Percentiles rank a stretch among this genome's conserved stretches.
Conservation (phyloP, 768 basidiomycete genomes). For the Hydnomerulius pinastri region DNA sequence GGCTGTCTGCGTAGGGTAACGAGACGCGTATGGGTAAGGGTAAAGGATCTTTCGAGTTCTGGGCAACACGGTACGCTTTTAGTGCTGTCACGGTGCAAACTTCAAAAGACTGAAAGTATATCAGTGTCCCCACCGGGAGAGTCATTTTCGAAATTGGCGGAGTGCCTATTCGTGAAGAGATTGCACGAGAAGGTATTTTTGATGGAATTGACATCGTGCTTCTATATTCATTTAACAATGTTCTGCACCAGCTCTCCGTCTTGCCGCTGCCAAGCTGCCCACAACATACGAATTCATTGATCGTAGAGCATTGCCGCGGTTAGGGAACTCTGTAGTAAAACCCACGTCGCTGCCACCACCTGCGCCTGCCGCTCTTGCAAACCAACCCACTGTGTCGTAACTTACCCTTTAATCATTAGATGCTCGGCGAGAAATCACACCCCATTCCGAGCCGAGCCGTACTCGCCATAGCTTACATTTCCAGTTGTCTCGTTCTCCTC, state of each 20-base stretch:
- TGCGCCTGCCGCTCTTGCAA: no score
- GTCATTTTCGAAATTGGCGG: constrained; percentile 96
- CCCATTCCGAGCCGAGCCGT: no score
- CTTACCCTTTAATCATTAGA: no score
- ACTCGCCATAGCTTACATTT: no score
- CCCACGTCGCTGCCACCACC: no score
- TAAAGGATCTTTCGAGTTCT: constrained; percentile 96
- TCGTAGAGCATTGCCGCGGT: constrained; percentile 63
- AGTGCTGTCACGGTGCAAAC: background rate
- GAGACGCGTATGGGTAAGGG: constrained; percentile 99
- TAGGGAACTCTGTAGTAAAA: constrained; percentile 65
- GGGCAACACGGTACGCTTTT: constrained; percentile 80
- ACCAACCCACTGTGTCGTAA: no score
- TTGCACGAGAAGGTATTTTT: constrained; percentile 83
- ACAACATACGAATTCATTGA: constrained; percentile 86
- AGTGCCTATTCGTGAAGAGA: constrained; percentile 83
- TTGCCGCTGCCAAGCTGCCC: constrained; percentile 87
- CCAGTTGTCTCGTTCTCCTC: no score
- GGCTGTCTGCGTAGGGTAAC: constrained; percentile 64
- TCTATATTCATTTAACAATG: constrained; percentile 2
- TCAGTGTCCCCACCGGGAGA: constrained; percentile 81
- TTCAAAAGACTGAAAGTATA: background rate
- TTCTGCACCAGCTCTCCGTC: constrained; percentile 65
- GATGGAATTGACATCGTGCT: background rate
- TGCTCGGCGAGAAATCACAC: no score